A percentile compares a stretch with the other conserved stretches of the same genome.
phyloP scores from a whole-genome alignment of 331 rosid genomes.

The Quercus tomentella region DNA sequence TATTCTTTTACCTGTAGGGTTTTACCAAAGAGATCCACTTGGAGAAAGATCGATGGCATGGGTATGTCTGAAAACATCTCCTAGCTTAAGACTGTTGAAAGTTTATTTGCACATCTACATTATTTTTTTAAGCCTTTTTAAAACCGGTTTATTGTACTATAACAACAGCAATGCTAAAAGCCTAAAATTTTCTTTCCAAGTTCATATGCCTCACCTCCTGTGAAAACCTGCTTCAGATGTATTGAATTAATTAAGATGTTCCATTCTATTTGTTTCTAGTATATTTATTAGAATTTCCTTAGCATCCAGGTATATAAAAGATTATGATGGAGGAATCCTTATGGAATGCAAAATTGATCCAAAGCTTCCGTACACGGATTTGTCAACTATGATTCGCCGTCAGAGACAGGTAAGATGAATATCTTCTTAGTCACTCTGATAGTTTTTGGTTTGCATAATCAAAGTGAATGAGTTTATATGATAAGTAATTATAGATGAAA shows the following conservation, averaged over 20 bases:
- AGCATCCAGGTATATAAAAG: constrained; percentile 85
- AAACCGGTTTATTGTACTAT: neutral
- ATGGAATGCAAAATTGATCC: constrained; percentile 99
- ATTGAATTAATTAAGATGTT: neutral
- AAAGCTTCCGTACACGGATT: constrained; percentile 86
- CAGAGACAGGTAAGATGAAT: constrained; percentile 75
- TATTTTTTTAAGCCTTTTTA: neutral
- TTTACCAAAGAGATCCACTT: constrained; percentile 94
- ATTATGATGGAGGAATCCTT: constrained; percentile 93
- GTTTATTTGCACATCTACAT: constrained; percentile 6
- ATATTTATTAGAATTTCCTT: constrained; percentile 11
- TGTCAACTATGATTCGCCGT: constrained; percentile 90
- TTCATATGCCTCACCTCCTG: neutral
- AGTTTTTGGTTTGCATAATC: constrained; percentile 12
- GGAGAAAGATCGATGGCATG: constrained; percentile 98
- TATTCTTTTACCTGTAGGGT: constrained; percentile 54
- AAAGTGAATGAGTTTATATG: neutral
- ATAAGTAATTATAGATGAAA: neutral
- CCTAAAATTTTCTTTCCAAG: no score
- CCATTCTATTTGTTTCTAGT: constrained; percentile 3
- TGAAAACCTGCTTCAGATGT: neutral
- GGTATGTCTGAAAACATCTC: constrained; percentile 51
- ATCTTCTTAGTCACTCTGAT: constrained; percentile 8
- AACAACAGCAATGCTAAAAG: no score
- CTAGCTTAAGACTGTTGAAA: constrained; percentile 10